A percentile compares a stretch with the other conserved stretches of the same genome.
phyloP scores from a whole-genome alignment of 495 filamentous ascomycete genomes.

The Annulohypoxylon nitens region DNA sequence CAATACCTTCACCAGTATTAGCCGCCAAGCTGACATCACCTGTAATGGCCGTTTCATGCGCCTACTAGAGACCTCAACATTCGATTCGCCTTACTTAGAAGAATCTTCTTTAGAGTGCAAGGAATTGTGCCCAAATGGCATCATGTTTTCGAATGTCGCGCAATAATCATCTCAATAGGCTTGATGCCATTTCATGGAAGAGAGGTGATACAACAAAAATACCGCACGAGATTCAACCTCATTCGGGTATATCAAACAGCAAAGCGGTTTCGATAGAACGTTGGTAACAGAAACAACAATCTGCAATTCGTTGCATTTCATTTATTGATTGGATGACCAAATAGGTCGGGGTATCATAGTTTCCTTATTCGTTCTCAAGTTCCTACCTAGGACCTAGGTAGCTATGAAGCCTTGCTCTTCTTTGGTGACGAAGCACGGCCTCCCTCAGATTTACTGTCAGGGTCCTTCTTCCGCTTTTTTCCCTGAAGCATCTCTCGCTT shows the following conservation, averaged over 20 bases:
- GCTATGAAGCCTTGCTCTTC: slow-evolving; percentile 44
- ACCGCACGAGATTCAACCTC: no score
- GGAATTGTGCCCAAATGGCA: background rate
- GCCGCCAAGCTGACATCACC: slow-evolving; percentile 23
- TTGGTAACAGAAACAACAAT: background rate
- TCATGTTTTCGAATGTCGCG: slow-evolving; percentile 9
- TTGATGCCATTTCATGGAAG: background rate
- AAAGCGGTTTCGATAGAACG: background rate
- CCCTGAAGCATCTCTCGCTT: slow-evolving; percentile 58
- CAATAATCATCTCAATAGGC: background rate
- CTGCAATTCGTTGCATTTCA: background rate
- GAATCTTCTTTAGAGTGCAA: background rate
- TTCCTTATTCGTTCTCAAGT: slow-evolving; percentile 1
- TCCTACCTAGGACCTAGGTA: no score
- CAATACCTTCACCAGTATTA: slow-evolving; percentile 18
- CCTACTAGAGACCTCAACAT: background rate
- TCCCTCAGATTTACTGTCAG: slow-evolving; percentile 25
- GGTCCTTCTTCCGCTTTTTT: slow-evolving; percentile 48
- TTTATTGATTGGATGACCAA: slow-evolving; percentile 28
- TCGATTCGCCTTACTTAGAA: slow-evolving; percentile 7
- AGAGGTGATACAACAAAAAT: background rate
- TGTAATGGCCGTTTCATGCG: slow-evolving; percentile 22
- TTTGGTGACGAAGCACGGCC: slow-evolving; percentile 33
- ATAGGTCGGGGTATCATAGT: slow-evolving; percentile 42
- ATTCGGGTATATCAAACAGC: background rate